Evolutionary conservation across 768 basidiomycete species (phyloP).

Genomic region (Tylopilus sp.): DNA sequence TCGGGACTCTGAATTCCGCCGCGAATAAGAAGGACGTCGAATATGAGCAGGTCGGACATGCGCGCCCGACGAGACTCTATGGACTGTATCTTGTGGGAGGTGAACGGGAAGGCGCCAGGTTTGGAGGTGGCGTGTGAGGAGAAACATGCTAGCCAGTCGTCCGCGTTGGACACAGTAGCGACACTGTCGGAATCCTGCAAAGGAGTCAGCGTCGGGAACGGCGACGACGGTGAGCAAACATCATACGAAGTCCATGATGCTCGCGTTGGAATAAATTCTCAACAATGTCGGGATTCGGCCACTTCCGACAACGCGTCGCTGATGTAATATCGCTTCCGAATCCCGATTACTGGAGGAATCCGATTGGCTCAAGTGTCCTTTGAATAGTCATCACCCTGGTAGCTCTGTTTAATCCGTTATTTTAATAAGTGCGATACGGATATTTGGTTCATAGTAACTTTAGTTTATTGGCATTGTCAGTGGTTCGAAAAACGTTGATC

Average conservation of each 20-base stretch:
- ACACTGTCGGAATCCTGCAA: conserved; percentile 16
- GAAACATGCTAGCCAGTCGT: conserved; percentile 39
- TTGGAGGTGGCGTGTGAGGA: conserved; percentile 33
- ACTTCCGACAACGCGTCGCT: conserved; percentile 8
- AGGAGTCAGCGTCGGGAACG: background rate
- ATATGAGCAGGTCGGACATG: conserved; percentile 63
- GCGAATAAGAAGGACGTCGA: conserved; percentile 66
- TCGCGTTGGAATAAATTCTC: background rate
- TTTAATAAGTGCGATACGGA: no score
- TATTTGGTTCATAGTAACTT: no score
- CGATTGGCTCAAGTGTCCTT: no score
- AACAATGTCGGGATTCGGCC: conserved; percentile 13
- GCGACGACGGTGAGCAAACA: background rate
- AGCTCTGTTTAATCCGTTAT: no score
- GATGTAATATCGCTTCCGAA: conserved; percentile 3
- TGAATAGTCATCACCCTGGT: no score
- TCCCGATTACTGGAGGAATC: background rate
- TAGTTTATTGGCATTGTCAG: no score
- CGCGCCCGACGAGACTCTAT: conserved; percentile 61
- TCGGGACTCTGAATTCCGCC: conserved; percentile 61
- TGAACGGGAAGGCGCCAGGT: conserved; percentile 56
- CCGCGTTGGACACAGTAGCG: conserved; percentile 10
- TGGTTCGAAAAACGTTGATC: no score
- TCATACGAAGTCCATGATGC: conserved; percentile 29
- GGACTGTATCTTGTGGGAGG: conserved; percentile 46